Conservation (phyloP, 805 yeast genomes). For the Candida palmyrensis region DNA sequence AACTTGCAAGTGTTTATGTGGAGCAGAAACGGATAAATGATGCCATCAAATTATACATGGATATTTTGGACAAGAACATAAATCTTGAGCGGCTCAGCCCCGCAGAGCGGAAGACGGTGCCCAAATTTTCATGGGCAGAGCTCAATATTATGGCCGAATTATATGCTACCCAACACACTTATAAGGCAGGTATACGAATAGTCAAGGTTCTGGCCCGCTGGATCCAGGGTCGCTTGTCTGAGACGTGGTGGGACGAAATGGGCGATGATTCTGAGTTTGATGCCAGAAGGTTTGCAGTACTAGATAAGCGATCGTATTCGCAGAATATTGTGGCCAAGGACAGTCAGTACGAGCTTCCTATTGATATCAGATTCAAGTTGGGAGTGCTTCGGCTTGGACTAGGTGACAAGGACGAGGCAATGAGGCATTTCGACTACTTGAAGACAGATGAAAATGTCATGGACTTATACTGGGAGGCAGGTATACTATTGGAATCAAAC, state of each 20-base stretch:
- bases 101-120: conserved; percentile 17
- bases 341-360: conserved; percentile 52
- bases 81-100: conserved; percentile 16
- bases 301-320: conserved; percentile 19
- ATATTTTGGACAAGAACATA: conserved; percentile 57
- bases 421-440: conserved; percentile 60
- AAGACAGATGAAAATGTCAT: conserved; percentile 56
- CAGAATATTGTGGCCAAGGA: conserved; percentile 11
- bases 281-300: conserved; percentile 45
- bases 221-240: conserved; percentile 66
- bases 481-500: conserved; percentile 61
- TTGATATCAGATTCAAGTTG: conserved; percentile 80
- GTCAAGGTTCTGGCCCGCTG: conserved; percentile 75
- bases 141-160: conserved; percentile 80
- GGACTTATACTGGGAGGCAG: conserved; percentile 77
- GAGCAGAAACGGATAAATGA: conserved; percentile 61
- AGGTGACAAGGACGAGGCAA: conserved; percentile 64
- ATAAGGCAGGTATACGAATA: conserved; percentile 56
- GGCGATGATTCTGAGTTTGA: conserved; percentile 82
- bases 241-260: conserved; percentile 60
- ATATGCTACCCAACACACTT: conserved; percentile 63
- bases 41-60: conserved; percentile 67
- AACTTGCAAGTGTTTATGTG: conserved; percentile 47
- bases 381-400: conserved; percentile 68
- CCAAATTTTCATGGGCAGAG: conserved; percentile 82